Base-by-base conservation (phyloP, 345 rosid species). In the Acer campestre region DNA sequence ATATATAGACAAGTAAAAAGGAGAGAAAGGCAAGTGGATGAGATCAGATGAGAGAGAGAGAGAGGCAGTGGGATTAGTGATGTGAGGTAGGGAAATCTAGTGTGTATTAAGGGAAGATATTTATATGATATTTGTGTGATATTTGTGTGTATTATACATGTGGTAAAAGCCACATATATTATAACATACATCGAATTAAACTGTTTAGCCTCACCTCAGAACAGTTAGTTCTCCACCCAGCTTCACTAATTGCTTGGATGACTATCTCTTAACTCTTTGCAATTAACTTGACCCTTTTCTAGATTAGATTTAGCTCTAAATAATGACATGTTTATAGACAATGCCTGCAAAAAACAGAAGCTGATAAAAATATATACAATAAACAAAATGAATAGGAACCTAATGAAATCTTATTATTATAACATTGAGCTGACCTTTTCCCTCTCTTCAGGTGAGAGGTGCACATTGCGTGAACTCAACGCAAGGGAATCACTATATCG, bases 391-490 rank as follows among this genome's bases (percentile, higher is more conserved):
- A 12, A 49, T 2, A 55, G 53, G 29, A 51, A 42, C 29, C 67
- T 17, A 42, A 58, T n/a, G 44, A 1, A 61, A 20, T 9, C 40
- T 18, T 22, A 3, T 31, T 11, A 1, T 4, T 16, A 31, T n/a
- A 35, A 11, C 1, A 53, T 18, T 6, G 13, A 20, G 79, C 71
- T 10, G 22, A 92, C 98, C 93, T 85, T 90, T 82, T 86, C 66
- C 73, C 93, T 88, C 17, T 93, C 94, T 81, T 87, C 90, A 59
- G 83, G 80, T 18, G 94, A 86, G 56, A 92, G 96, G 77, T 67
- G 89, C 66, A 93, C 97, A 74, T 95, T 95, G 56, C 99, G 89
- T 12, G 98, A 95, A 80, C 97, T 95, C 92, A 89, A 77, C 1
- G 98, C 98, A 59, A 95, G 92, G 74, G 98, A 97, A 81, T 92